These are phyloP conservation scores for Ceratocystis papillata DNA, from an alignment of 2,329 filamentous ascomycete genomes.

Conservation along the genomic window DNA sequence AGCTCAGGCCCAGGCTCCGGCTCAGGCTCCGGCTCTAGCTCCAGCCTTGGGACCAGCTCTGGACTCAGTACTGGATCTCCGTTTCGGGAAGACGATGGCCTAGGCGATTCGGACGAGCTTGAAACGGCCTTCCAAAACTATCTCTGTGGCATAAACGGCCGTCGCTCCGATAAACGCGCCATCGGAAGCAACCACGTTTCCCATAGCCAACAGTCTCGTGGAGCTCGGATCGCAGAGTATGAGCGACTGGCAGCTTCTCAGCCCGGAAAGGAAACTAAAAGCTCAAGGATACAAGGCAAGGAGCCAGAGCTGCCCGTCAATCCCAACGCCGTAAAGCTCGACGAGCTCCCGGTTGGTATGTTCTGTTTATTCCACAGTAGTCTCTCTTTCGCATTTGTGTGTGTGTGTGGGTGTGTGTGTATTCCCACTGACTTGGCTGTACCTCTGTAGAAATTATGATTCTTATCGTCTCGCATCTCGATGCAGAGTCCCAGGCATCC, in stretches of 20 bases:
- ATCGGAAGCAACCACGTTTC: not conserved
- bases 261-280: not conserved
- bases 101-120: conserved; percentile 9
- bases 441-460: conserved; percentile 74
- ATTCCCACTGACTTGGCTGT: not conserved
- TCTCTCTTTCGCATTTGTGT: conserved; percentile 15
- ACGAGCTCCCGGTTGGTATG: conserved; percentile 14
- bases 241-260: not conserved
- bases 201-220: not conserved
- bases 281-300: not conserved
- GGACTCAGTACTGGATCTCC: not conserved
- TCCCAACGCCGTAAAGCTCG: not conserved
- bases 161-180: not conserved
- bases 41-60: not conserved
- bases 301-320: not conserved
- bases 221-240: not conserved
- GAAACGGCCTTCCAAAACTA: conserved; percentile 15
- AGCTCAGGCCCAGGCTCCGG: not conserved
- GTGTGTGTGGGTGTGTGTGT: conserved; percentile 25
- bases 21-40: not conserved
- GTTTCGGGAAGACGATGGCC: not conserved
- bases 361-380: not conserved
- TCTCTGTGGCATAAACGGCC: conserved; percentile 8
- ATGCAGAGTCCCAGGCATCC: conserved; percentile 69
- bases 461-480: conserved; percentile 80